These are phyloP conservation scores for Toxicodendron radicans DNA, from an alignment of 345 rosid genomes.

Conservation along the genomic window DNA sequence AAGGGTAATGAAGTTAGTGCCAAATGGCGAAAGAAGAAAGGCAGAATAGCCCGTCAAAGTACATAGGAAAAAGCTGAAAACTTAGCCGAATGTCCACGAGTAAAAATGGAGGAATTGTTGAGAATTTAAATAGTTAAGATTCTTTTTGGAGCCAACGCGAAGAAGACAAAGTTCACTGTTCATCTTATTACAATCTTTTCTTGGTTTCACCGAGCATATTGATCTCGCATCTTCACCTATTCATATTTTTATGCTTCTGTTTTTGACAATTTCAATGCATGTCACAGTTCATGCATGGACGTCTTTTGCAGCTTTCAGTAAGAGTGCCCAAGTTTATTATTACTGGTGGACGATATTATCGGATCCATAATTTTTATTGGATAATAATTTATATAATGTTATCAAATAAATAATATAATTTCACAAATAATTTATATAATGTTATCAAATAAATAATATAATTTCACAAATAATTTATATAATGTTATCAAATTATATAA, in stretches of 20 bases:
- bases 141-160: slow-evolving; percentile 11
- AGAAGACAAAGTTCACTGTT: slow-evolving; percentile 29
- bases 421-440: too few species aligned
- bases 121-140: slow-evolving; percentile 35
- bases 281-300: not conserved
- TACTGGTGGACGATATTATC: too few species aligned
- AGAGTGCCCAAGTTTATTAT: too few species aligned
- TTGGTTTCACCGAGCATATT: slow-evolving; percentile 27
- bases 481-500: too few species aligned
- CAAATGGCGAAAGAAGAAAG: slow-evolving; percentile 28
- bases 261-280: not conserved
- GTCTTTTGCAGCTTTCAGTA: too few species aligned
- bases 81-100: slow-evolving; percentile 18
- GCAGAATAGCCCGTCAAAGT: not conserved
- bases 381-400: too few species aligned
- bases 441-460: too few species aligned
- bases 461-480: too few species aligned
- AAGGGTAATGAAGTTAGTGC: slow-evolving; percentile 15
- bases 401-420: too few species aligned
- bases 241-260: not conserved
- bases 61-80: not conserved
- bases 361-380: too few species aligned
- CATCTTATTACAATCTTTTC: not conserved
- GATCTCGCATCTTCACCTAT: not conserved
- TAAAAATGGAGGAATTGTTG: slow-evolving; percentile 17